A percentile compares a stretch with the other conserved stretches of the same genome.
Conservation (phyloP, 176 grass and related monocot genomes). For the Bonia amplexicaulis region DNA sequence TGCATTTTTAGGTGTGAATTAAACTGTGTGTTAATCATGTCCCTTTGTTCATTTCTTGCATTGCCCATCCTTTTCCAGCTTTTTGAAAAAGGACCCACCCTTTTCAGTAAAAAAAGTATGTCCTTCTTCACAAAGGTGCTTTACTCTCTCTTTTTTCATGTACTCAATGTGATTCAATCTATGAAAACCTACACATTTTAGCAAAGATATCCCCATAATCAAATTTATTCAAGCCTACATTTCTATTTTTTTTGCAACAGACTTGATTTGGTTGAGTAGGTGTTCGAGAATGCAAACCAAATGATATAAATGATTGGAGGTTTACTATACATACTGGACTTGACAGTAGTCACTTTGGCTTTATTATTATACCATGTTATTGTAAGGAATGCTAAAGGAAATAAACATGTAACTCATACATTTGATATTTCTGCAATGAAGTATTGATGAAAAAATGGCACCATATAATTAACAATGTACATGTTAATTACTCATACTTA, state of each 20-base stretch:
- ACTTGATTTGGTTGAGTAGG: background rate
- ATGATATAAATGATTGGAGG: background rate
- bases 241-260: background rate
- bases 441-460: too few relatives aligned
- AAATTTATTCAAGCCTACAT: background rate
- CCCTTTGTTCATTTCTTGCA: background rate
- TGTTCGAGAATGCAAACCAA: too few relatives aligned
- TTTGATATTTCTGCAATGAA: too few relatives aligned
- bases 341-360: too few relatives aligned
- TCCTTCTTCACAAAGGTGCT: background rate
- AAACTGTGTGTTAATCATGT: too few relatives aligned
- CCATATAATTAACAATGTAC: too few relatives aligned
- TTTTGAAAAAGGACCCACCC: too few relatives aligned
- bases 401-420: too few relatives aligned
- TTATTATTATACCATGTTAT: background rate
- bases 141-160: background rate
- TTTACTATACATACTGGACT: too few relatives aligned
- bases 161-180: background rate
- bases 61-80: too few relatives aligned
- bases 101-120: too few relatives aligned
- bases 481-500: background rate
- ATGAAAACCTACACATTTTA: background rate
- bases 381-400: background rate
- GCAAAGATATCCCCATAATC: background rate
- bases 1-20: too few relatives aligned